phyloP scores from a whole-genome alignment of 257 asterid genomes.

The Petunia secreta region DNA sequence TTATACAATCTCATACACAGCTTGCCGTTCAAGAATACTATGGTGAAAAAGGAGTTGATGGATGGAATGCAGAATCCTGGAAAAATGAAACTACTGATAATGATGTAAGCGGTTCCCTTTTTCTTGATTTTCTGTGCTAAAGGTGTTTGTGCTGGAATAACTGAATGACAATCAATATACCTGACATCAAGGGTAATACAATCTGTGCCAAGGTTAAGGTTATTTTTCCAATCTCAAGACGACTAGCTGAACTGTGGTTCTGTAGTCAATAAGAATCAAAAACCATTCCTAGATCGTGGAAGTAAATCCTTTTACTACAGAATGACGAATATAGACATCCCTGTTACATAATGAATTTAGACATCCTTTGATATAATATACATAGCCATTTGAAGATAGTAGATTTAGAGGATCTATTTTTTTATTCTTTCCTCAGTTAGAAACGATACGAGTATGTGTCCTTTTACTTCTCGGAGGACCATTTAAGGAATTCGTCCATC shows the following conservation, averaged over 20 bases:
- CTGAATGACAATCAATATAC: not conserved
- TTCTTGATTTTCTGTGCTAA: slow-evolving; percentile 17
- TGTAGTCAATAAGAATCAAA: slow-evolving; percentile 25
- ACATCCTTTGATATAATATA: no score
- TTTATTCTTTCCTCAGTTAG: no score
- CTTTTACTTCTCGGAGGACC: no score
- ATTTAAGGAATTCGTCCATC: no score
- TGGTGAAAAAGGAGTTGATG: slow-evolving; percentile 78
- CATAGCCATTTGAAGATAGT: no score
- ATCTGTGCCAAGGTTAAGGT: slow-evolving; percentile 18
- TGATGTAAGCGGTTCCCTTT: slow-evolving; percentile 59
- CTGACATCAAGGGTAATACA: not conserved
- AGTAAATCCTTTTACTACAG: not conserved
- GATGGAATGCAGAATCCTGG: slow-evolving; percentile 63
- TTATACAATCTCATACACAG: slow-evolving; percentile 54
- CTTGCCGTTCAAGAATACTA: slow-evolving; percentile 69
- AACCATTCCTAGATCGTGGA: not conserved
- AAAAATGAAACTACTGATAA: slow-evolving; percentile 54
- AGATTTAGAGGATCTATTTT: no score
- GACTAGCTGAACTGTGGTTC: not conserved
- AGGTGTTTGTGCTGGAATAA: slow-evolving; percentile 18
- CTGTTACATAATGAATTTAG: no score
- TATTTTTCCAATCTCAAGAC: not conserved
- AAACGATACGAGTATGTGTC: no score
- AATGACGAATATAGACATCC: no score